Evolutionary conservation across 2,329 filamentous ascomycete species (phyloP).

Genomic region (Aspergillus niger): DNA sequence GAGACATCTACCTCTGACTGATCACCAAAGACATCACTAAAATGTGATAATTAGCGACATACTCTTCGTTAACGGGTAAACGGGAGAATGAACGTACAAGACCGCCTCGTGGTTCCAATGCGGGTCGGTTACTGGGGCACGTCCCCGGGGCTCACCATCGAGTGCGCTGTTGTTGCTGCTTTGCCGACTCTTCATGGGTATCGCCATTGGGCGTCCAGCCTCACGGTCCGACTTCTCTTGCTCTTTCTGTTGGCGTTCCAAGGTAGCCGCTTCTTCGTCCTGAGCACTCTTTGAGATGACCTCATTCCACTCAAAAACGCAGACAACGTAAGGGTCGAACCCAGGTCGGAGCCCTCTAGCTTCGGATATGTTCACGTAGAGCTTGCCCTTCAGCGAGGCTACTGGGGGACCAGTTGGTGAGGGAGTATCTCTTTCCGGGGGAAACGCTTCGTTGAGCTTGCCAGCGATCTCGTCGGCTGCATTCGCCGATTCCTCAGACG

Average conservation of each 20-base stretch:
- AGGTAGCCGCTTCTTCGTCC: constrained; percentile 61
- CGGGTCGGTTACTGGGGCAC: constrained; percentile 74
- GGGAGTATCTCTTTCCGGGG: constrained; percentile 27
- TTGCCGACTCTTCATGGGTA: constrained; percentile 94
- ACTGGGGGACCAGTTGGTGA: constrained; percentile 59
- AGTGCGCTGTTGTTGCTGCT: constrained; percentile 89
- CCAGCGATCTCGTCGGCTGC: constrained; percentile 39
- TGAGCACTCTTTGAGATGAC: constrained; percentile 87
- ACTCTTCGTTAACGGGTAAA: background rate
- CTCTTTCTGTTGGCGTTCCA: constrained; percentile 61
- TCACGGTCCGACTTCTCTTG: constrained; percentile 72
- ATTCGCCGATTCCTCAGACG: constrained; percentile 28
- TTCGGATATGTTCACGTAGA: constrained; percentile 86
- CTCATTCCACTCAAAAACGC: constrained; percentile 94
- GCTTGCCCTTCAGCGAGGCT: constrained; percentile 76
- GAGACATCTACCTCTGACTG: constrained; percentile 90
- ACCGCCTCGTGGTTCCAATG: constrained; percentile 94
- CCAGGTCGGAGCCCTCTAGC: constrained; percentile 79
- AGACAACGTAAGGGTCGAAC: constrained; percentile 90
- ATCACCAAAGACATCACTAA: constrained; percentile 87
- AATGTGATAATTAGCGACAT: constrained; percentile 29
- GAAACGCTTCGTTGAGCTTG: constrained; percentile 41
- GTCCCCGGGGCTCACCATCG: constrained; percentile 62
- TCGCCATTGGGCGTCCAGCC: constrained; percentile 82
- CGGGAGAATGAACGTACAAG: constrained; percentile 67